Evolutionary conservation across 192 early-diverging fungal genomes (phyloP).

Genomic region (Rhizoclosmatium globosum): DNA sequence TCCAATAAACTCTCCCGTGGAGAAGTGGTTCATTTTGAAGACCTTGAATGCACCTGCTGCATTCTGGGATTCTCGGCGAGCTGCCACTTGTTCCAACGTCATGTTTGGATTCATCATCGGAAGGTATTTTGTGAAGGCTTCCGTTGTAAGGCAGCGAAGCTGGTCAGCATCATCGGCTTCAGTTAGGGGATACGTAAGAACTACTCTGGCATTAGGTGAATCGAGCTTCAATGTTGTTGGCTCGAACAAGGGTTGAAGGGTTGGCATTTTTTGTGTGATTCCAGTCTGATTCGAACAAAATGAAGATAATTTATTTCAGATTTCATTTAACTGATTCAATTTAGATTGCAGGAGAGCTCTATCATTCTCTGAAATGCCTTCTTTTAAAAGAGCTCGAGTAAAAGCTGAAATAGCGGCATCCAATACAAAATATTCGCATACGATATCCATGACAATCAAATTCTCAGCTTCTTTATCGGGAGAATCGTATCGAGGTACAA

Average conservation of each 20-base stretch:
- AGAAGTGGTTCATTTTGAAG: not conserved
- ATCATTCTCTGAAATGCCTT: too few species aligned
- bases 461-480: too few species aligned
- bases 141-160: not conserved
- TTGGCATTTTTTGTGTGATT: not conserved
- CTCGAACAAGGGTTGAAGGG: not conserved
- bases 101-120: slow-evolving; percentile 20
- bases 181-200: slow-evolving; percentile 3
- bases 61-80: not conserved
- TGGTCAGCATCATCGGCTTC: not conserved
- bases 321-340: too few species aligned
- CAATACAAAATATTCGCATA: too few species aligned
- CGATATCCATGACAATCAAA: too few species aligned
- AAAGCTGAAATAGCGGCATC: too few species aligned
- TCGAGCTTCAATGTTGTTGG: not conserved
- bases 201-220: not conserved
- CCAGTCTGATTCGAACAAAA: too few species aligned
- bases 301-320: too few species aligned
- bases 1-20: slow-evolving; percentile 14
- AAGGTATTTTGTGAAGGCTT: slow-evolving; percentile 4
- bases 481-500: too few species aligned
- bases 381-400: too few species aligned
- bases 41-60: slow-evolving; percentile 1
- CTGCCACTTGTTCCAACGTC: not conserved
- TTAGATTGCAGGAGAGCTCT: too few species aligned